These are phyloP conservation scores for Ceratobasidium theobromae DNA, from an alignment of 1,284 basidiomycete genomes.

Conservation along the genomic window DNA sequence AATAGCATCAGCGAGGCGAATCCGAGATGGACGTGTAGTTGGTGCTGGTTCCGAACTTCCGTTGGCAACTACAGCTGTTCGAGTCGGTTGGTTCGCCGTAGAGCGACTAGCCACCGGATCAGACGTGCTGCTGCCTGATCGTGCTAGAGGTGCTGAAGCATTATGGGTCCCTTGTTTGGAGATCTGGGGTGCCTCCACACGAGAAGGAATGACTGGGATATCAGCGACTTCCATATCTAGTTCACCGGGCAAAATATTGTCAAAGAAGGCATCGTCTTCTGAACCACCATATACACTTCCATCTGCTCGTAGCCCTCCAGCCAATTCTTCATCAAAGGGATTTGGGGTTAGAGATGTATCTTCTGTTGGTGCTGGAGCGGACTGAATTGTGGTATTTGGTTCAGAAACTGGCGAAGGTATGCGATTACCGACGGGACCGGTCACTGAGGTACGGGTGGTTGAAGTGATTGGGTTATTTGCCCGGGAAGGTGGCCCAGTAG, in stretches of 20 bases:
- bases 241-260: constrained; percentile 25
- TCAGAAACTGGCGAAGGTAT: not conserved
- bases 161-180: not conserved
- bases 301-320: constrained; percentile 2
- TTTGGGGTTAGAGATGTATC: not conserved
- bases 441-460: not conserved
- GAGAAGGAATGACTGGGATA: not conserved
- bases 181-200: not conserved
- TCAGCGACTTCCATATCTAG: constrained; percentile 21
- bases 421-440: not conserved
- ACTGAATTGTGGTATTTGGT: not conserved
- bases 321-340: not conserved
- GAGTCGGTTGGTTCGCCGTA: not conserved
- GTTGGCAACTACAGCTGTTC: not conserved
- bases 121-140: not conserved
- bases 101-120: not conserved
- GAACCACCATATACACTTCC: constrained; percentile 26
- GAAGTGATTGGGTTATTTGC: not conserved
- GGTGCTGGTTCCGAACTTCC: not conserved
- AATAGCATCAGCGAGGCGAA: constrained; percentile 20
- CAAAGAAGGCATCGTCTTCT: constrained; percentile 29
- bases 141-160: not conserved
- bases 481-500: not conserved
- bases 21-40: not conserved
- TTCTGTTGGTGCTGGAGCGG: not conserved